Base-by-base conservation (phyloP, 768 basidiomycete genomes). In the Xerocomus brunneocitrinus region DNA sequence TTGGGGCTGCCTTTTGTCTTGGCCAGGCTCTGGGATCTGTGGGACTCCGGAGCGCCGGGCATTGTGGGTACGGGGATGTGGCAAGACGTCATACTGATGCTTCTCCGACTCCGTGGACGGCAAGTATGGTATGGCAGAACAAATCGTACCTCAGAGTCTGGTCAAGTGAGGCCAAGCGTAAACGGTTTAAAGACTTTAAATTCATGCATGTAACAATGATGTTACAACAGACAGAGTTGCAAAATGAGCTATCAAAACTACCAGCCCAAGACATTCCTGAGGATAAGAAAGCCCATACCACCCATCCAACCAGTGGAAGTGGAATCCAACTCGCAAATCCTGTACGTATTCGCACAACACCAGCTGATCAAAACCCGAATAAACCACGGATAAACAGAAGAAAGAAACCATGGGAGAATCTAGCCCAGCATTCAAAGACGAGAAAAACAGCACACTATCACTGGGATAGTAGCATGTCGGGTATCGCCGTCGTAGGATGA, bases 401-500 rank as follows among this genome's bases (percentile, higher is more conserved):
- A 28, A 14, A 50, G 31, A 49, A 53, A 50, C 10, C 22, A 36
- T 42, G 28, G 44, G 50, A 54, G 39, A 30, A 42, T 38, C 8
- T 36, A 49, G 50, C 22, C 54, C 59, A 57, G 64, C 60, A 58
- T 55, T 58, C 14, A 44, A 30, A 14, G 31, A 10, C 16, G 43
- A 30, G 34, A 36, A 45, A 19, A 50, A 24, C 13, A 46, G 36
- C 14, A 35, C 24, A 39, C 44, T 41, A 60, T 71, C 64, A 31
- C 68, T 58, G 61, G 68, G 66, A 65, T 51, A 47, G 24, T 22
- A 31, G 36, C 54, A 52, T 36, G 39, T 47, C 31, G 48, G 60
- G 71, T 58, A 62, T 59, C 60, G 27, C 76, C 72, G 41, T 61
- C 55, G 25, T 52, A 62, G 53, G 80, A 67, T 43, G 27, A 71